phyloP scores from a whole-genome alignment of 75 land plant genomes.

The Pinus taeda region DNA sequence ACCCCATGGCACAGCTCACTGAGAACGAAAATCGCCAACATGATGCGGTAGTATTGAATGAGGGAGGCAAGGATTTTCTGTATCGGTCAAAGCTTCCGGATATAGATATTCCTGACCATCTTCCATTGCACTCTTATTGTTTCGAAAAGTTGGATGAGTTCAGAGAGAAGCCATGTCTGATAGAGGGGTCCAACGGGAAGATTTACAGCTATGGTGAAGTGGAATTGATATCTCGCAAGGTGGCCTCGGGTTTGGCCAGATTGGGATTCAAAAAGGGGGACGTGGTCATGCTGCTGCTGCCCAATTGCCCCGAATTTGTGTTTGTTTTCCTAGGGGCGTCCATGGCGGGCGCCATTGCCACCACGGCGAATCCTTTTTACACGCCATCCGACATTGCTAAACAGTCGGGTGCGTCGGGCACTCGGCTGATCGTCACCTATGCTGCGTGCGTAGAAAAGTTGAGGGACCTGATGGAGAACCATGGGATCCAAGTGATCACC shows the following conservation, averaged over 20 bases:
- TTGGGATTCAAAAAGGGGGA: conserved; percentile 37
- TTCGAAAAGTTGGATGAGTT: not conserved
- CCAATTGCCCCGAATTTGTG: too few relatives aligned
- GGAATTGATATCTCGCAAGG: conserved; percentile 28
- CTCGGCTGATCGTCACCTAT: conserved; percentile 53
- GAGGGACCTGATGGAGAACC: not conserved
- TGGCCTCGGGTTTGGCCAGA: conserved; percentile 41
- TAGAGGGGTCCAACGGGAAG: conserved; percentile 40
- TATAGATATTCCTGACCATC: not conserved
- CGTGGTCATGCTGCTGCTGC: too few relatives aligned
- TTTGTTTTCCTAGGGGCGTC: too few relatives aligned
- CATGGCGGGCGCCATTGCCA: conserved; percentile 64
- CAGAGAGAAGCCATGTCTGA: conserved; percentile 44
- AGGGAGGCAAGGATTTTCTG: conserved; percentile 15
- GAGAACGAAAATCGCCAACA: too few relatives aligned
- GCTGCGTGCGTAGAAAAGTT: conserved; percentile 49
- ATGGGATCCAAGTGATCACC: conserved; percentile 43
- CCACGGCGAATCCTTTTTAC: conserved; percentile 96
- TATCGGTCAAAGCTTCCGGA: conserved; percentile 50
- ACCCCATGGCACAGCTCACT: too few relatives aligned
- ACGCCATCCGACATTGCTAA: conserved; percentile 73
- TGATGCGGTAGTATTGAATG: too few relatives aligned
- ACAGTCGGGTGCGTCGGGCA: conserved; percentile 65
- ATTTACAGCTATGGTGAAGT: conserved; percentile 49
- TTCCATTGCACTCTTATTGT: not conserved